These are phyloP conservation scores for Aspergillus floridensis DNA, from an alignment of 2,329 filamentous ascomycete genomes.

Conservation along the genomic window DNA sequence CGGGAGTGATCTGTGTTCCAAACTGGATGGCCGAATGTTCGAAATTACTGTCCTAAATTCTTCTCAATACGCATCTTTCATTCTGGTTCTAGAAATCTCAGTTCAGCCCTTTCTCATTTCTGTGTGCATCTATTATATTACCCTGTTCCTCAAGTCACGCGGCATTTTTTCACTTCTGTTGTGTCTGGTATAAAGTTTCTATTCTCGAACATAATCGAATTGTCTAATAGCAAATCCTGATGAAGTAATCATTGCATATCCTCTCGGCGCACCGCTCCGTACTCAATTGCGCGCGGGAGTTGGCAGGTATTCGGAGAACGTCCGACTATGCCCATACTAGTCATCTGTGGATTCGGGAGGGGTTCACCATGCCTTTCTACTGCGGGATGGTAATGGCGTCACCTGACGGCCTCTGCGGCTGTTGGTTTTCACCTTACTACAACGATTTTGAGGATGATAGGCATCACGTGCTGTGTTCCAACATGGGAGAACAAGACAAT, in stretches of 20 bases:
- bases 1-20: constrained; percentile 2
- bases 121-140: background rate
- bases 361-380: too few relatives aligned
- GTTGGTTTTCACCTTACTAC: too few relatives aligned
- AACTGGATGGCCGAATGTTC: background rate
- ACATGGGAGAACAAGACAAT: too few relatives aligned
- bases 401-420: too few relatives aligned
- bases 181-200: background rate
- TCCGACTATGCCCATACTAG: too few relatives aligned
- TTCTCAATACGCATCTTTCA: background rate
- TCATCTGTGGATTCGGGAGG: too few relatives aligned
- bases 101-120: background rate
- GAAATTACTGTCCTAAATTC: background rate
- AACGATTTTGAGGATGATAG: too few relatives aligned
- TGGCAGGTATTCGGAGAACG: too few relatives aligned
- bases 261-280: too few relatives aligned
- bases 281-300: too few relatives aligned
- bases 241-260: background rate
- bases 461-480: too few relatives aligned
- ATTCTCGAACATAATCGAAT: background rate
- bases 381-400: too few relatives aligned
- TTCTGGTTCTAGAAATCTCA: background rate
- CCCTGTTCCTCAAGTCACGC: background rate
- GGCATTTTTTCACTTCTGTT: background rate
- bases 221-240: background rate